Evolutionary conservation across 2,329 filamentous ascomycete species (phyloP).

Genomic region (Pezizomycotina sp.): DNA sequence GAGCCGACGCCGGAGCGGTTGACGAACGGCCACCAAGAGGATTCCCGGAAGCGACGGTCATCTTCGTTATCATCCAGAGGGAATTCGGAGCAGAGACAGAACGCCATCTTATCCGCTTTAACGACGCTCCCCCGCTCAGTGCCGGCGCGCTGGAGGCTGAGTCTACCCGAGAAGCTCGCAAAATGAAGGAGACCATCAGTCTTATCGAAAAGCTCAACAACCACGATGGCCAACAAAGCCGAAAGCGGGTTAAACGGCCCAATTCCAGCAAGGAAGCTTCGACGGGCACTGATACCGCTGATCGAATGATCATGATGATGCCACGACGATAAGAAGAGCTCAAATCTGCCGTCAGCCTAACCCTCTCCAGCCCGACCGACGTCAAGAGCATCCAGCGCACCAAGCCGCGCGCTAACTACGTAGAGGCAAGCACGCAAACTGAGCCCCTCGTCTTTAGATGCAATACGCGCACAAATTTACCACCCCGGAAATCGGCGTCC

Average conservation of each 20-base stretch:
- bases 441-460: conserved; percentile 21
- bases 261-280: conserved; percentile 7
- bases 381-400: conserved; percentile 9
- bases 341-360: conserved; percentile 12
- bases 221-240: conserved; percentile 21
- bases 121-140: conserved; percentile 26
- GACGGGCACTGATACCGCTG: conserved; percentile 8
- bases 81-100: conserved; percentile 50
- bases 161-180: conserved; percentile 35
- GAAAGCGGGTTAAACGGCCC: conserved; percentile 24
- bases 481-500: conserved; percentile 16
- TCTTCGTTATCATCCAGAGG: conserved; percentile 40
- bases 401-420: conserved; percentile 19
- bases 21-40: conserved; percentile 40
- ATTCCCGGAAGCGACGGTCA: conserved; percentile 38
- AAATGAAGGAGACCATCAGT: conserved; percentile 25
- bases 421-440: conserved; percentile 23
- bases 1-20: conserved; percentile 40
- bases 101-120: conserved; percentile 38
- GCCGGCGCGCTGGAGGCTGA: conserved; percentile 45
- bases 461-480: conserved; percentile 10
- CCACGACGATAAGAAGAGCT: conserved; percentile 11
- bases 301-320: conserved; percentile 15
- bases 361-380: conserved; percentile 11
- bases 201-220: conserved; percentile 25